Percentiles rank a stretch among this genome's conserved stretches.
These are phyloP conservation scores for Crucihimalaya himalaica DNA, from an alignment of 345 rosid species.

Conservation along the genomic window DNA sequence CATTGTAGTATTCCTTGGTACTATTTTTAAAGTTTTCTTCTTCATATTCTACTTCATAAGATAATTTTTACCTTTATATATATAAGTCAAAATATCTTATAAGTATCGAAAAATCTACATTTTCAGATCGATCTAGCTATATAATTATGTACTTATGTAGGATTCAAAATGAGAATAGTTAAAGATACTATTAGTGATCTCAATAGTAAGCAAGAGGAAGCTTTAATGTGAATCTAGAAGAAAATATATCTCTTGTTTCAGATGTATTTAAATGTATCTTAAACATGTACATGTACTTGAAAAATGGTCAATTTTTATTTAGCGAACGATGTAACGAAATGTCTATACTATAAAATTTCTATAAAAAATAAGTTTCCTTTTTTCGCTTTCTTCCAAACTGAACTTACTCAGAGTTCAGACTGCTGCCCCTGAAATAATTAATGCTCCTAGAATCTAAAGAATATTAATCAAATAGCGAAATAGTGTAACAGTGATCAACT, in stretches of 20 bases:
- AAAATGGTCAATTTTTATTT: not conserved
- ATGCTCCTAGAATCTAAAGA: constrained; percentile 40
- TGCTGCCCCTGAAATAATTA: constrained; percentile 32
- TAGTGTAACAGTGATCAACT: constrained; percentile 29
- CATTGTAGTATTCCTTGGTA: constrained; percentile 12
- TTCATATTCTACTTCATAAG: not conserved
- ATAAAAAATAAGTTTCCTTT: constrained; percentile 3
- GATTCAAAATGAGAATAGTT: not conserved
- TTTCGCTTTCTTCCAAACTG: constrained; percentile 44
- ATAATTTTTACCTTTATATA: not conserved
- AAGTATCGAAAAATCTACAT: not conserved
- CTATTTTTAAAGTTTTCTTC: not conserved
- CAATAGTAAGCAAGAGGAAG: not conserved
- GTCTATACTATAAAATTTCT: not conserved
- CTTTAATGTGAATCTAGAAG: too few relatives aligned
- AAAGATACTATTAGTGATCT: not conserved
- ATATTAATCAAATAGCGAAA: constrained; percentile 34
- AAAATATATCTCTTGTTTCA: too few relatives aligned
- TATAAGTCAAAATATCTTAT: not conserved
- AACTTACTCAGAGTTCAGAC: constrained; percentile 44
- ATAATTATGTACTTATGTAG: not conserved
- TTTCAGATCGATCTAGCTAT: not conserved
- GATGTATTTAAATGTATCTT: not conserved
- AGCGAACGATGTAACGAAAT: not conserved
- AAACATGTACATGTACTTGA: not conserved